Base-by-base conservation (phyloP, 495 filamentous ascomycete genomes). In the Pseudevernia furfuracea region DNA sequence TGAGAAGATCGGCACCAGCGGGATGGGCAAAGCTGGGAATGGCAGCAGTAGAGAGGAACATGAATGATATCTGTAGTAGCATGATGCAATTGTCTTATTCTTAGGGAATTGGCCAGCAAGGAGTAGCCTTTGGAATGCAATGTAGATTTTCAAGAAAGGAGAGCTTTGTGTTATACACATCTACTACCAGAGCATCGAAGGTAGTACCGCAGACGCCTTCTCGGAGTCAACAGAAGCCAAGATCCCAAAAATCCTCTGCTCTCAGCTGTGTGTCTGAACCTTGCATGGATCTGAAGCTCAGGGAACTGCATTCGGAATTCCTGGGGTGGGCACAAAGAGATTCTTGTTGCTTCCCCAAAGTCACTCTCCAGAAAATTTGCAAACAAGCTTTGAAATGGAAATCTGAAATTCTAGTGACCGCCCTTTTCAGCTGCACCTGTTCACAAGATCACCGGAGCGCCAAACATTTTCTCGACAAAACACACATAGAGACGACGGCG, bases 391-490 rank as follows among this genome's bases (percentile, higher is more conserved):
- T 21, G 23, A 17, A 46, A n/a, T 8, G 28, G 41, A 28, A 38
- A 34, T 4, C 3, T 28, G 11, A 53, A 53, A 17, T 10, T 53
- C 28, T 32, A 53, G 28, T n/a, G n/a, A n/a, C n/a, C 10, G 4
- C 49, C 15, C 49, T 3, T 58, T 58, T 11, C 36, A 59, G 36
- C 56, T 59, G 34, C 34, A 23, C 56, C 56, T 37, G 56, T 55
- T 56, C 39, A 11, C 39, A 17, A 49, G 52, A 44, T 58, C 43
- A 41, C 37, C 38, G 14, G 10, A 48, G 62, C 64, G 59, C 64
- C 64, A 48, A 62, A 4, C 37, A 28, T 39, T 34, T 15, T n/a
- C 28, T 12, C 21, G 3, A 25, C 21, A 19, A 62, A 49, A 52
- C 37, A 32, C 60, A 61, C 23, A 32, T 32, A 37, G 48, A 15